Base-by-base conservation (phyloP, 2,329 filamentous ascomycete genomes). In the Neofusicoccum kwambonambiense region DNA sequence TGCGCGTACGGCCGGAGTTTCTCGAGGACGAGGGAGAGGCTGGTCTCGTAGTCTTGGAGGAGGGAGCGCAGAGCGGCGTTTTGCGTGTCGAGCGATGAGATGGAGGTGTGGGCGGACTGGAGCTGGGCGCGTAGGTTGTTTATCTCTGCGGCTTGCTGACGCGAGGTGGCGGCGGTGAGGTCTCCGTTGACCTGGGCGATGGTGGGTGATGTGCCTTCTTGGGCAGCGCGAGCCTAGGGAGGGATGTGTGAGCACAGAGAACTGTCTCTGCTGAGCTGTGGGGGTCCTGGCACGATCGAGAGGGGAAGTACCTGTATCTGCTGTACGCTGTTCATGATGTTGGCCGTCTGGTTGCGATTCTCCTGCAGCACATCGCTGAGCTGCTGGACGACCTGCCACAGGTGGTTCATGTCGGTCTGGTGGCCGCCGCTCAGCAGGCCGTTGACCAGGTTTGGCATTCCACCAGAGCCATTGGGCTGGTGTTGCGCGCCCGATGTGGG, bases 351-450 rank as follows among this genome's bases (percentile, higher is more conserved):
- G 41, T 72, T 73, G 47, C 77, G 72, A 66, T 79, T 79, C 64
- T 78, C 76, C 62, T 78, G 75, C 39, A 79, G 70, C 60, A 77
- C 65, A 66, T 76, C 73, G 63, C 73, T 75, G 61, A 79, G 69
- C 70, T 78, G 75, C 70, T 79, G 75, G 42, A 79, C 76, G 39
- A 78, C 73, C 37, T 71, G 71, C 77, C 76, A 79, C 27, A 79
- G 71, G 65, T 78, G 73, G 65, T 79, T 79, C 76, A 79, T 78
- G 63, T 79, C 77, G 13, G 75, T 78, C 69, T 79, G 77, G 60
- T 78, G 77, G 50, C 77, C 77, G 6, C 76, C 75, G 34, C 71
- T 73, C 9, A 75, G 74, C 49, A 78, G 69, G 19, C 76, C 76
- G 63, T 78, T 78, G 45, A 77, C 74, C 70, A 77, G 72, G 50